phyloP scores from a whole-genome alignment of 768 basidiomycete genomes.

The Suillus bovinus region DNA sequence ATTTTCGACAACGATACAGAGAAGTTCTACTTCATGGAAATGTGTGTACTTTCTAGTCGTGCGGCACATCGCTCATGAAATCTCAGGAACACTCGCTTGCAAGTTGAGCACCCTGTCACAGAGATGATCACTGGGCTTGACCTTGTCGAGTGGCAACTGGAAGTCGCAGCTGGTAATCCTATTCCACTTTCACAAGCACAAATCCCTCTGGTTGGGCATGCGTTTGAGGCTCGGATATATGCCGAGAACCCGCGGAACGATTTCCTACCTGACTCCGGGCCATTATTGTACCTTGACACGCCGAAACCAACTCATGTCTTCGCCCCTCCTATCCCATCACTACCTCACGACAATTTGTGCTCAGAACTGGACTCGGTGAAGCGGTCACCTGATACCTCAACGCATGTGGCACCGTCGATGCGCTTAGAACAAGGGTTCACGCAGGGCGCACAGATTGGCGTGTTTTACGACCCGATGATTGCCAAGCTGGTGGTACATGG shows the following conservation, averaged over 20 bases:
- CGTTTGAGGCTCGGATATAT: slow-evolving; percentile 94
- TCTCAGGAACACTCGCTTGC: slow-evolving; percentile 77
- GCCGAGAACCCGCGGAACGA: slow-evolving; percentile 93
- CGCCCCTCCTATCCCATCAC: slow-evolving; percentile 42
- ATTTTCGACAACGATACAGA: slow-evolving; percentile 91
- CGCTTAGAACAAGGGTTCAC: slow-evolving; percentile 91
- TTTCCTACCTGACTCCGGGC: slow-evolving; percentile 90
- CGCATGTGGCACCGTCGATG: slow-evolving; percentile 54
- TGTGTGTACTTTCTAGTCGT: slow-evolving; percentile 45
- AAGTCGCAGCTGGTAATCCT: slow-evolving; percentile 87
- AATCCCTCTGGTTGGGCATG: slow-evolving; percentile 88
- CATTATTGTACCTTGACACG: slow-evolving; percentile 76
- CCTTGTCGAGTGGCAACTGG: slow-evolving; percentile 94
- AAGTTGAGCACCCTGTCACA: slow-evolving; percentile 91
- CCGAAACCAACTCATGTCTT: slow-evolving; percentile 73
- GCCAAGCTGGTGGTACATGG: slow-evolving; percentile 91
- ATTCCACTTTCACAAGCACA: slow-evolving; percentile 75
- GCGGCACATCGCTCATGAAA: neutral
- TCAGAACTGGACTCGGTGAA: slow-evolving; percentile 16
- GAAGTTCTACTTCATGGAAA: slow-evolving; percentile 95
- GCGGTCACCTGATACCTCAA: slow-evolving; percentile 21
- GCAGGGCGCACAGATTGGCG: slow-evolving; percentile 77
- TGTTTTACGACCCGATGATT: slow-evolving; percentile 92
- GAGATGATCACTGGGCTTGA: slow-evolving; percentile 95
- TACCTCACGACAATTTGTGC: neutral